Conservation (phyloP, 2,329 filamentous ascomycete species). For the Cladobotryum mycophilum region DNA sequence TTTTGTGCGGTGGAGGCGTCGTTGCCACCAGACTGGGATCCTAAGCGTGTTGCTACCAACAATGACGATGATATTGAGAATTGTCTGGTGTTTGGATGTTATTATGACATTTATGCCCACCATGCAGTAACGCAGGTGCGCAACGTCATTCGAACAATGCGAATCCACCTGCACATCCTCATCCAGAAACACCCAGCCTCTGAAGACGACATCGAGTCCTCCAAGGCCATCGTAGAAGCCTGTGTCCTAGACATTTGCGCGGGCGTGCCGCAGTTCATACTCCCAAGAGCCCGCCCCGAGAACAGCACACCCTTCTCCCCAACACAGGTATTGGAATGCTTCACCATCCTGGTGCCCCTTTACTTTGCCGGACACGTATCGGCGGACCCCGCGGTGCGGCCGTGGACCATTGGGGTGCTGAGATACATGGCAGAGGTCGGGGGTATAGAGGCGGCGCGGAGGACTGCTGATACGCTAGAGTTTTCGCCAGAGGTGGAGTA, state of each 20-base stretch:
- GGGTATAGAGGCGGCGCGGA: conserved; percentile 11
- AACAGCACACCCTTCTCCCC: conserved; percentile 14
- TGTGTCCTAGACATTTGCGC: conserved; percentile 13
- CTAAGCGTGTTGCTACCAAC: neutral
- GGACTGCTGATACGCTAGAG: conserved; percentile 11
- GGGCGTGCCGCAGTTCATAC: conserved; percentile 16
- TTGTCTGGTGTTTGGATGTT: conserved; percentile 9
- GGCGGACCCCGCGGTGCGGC: neutral
- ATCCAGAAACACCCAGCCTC: neutral
- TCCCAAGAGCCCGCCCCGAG: conserved; percentile 1
- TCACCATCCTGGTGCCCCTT: conserved; percentile 15
- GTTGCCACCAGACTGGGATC: conserved; percentile 11
- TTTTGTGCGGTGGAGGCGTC: conserved; percentile 7
- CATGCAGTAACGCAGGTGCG: conserved; percentile 18
- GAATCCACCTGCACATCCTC: conserved; percentile 14
- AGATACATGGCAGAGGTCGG: conserved; percentile 15
- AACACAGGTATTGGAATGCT: conserved; percentile 16
- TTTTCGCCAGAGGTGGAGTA: conserved; percentile 12
- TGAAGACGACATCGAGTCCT: neutral
- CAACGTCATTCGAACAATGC: conserved; percentile 18
- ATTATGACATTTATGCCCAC: conserved; percentile 17
- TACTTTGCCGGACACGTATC: conserved; percentile 15
- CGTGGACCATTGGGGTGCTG: conserved; percentile 14
- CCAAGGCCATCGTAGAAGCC: conserved; percentile 3
- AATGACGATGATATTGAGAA: neutral